Evolutionary conservation across 345 rosid genomes (phyloP).

Genomic region (Camelina neglecta): DNA sequence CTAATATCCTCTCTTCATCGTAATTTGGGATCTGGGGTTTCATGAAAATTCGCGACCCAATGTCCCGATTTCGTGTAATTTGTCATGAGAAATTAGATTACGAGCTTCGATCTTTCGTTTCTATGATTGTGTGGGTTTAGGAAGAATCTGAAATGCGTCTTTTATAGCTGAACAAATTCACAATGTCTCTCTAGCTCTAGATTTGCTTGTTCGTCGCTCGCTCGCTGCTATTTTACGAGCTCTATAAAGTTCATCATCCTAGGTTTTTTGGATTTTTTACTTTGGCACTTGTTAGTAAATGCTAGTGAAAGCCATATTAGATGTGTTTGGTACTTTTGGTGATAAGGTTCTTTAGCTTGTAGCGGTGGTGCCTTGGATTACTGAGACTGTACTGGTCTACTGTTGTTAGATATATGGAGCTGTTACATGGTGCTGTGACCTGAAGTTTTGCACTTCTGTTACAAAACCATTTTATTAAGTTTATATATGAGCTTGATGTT

Average conservation of each 20-base stretch:
- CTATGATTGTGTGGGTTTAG: constrained; percentile 24
- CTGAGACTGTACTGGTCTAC: background rate
- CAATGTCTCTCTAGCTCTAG: constrained; percentile 14
- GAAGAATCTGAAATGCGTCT: constrained; percentile 27
- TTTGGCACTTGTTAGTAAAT: background rate
- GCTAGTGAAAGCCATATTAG: background rate
- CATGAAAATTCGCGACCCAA: background rate
- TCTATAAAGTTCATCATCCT: background rate
- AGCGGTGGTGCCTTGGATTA: background rate
- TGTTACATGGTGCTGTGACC: background rate
- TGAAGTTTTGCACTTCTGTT: background rate
- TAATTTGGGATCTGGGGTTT: constrained; percentile 25
- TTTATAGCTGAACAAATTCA: background rate
- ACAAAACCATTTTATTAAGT: constrained; percentile 9
- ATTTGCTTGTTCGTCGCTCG: constrained; percentile 27
- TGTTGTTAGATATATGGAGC: background rate
- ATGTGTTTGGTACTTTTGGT: background rate
- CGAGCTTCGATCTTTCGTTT: constrained; percentile 7
- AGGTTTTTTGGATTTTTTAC: background rate
- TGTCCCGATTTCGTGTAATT: constrained; percentile 3
- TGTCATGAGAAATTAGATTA: background rate
- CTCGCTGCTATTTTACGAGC: background rate
- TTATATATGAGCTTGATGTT: constrained; percentile 5
- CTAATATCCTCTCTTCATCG: background rate
- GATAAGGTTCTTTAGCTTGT: too few species aligned